These are phyloP conservation scores for Rhizomucor pusillus DNA, from an alignment of 371 early-diverging fungal species.

Conservation along the genomic window DNA sequence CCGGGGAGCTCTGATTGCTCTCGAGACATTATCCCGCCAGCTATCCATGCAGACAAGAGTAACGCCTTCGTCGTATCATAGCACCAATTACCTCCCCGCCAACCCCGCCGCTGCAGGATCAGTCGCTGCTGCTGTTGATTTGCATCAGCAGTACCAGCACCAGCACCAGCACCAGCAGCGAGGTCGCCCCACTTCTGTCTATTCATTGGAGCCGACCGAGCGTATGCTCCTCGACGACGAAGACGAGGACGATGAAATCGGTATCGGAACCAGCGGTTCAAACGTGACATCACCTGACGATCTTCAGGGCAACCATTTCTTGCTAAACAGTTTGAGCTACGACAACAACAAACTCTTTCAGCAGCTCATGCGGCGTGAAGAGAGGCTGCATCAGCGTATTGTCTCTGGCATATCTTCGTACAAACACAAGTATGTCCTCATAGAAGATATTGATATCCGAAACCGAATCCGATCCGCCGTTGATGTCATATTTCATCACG, in stretches of 20 bases:
- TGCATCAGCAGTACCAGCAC: no score
- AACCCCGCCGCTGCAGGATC: not conserved
- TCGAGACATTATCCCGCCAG: constrained; percentile 28
- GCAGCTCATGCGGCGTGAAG: constrained; percentile 25
- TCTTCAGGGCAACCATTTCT: no score
- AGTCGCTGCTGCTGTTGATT: not conserved
- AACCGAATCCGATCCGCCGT: constrained; percentile 44
- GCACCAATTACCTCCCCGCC: constrained; percentile 2
- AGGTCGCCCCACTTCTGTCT: constrained; percentile 3
- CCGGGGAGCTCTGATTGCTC: constrained; percentile 35
- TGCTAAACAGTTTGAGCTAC: not conserved
- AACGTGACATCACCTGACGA: constrained; percentile 2
- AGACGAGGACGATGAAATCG: no score
- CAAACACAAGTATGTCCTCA: constrained; percentile 44
- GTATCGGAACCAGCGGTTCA: no score
- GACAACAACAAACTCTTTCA: constrained; percentile 22
- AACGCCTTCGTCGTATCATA: constrained; percentile 10
- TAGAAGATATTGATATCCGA: constrained; percentile 48
- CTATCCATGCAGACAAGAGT: constrained; percentile 19
- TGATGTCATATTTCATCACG: constrained; percentile 45
- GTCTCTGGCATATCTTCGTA: constrained; percentile 41
- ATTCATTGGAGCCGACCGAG: no score
- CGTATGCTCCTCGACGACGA: no score
- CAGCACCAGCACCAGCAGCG: not conserved
- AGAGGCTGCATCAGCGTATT: constrained; percentile 33